These are phyloP conservation scores for Penicillium ucsense DNA, from an alignment of 495 filamentous ascomycete species.

Conservation along the genomic window DNA sequence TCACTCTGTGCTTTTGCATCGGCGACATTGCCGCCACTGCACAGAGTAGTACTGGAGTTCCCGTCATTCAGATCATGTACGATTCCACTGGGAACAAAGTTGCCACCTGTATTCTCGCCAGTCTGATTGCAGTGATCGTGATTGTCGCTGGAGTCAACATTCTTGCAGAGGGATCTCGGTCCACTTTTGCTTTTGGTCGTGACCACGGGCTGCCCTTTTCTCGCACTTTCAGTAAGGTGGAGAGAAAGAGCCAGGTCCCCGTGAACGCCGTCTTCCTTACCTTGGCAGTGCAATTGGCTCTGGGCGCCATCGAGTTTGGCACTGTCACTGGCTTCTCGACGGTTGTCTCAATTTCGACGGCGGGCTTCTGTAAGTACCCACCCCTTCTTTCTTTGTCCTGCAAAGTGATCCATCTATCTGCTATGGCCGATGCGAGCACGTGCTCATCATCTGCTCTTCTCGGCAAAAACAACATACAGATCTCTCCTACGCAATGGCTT, in stretches of 20 bases:
- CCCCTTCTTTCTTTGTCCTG: no score
- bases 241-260: slow-evolving; percentile 30
- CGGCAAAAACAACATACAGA: slow-evolving; percentile 23
- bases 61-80: slow-evolving; percentile 41
- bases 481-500: slow-evolving; percentile 48
- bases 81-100: slow-evolving; percentile 33
- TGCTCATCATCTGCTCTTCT: no score
- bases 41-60: slow-evolving; percentile 33
- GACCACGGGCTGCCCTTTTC: slow-evolving; percentile 42
- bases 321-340: slow-evolving; percentile 49
- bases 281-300: slow-evolving; percentile 40
- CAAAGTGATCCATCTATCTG: no score
- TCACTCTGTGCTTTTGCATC: slow-evolving; percentile 42
- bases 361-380: slow-evolving; percentile 43
- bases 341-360: slow-evolving; percentile 45
- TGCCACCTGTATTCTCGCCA: slow-evolving; percentile 31
- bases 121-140: slow-evolving; percentile 32
- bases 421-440: no score
- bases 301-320: slow-evolving; percentile 49
- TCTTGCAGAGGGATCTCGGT: slow-evolving; percentile 35
- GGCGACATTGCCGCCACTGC: slow-evolving; percentile 33
- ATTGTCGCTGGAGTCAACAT: slow-evolving; percentile 33
- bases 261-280: slow-evolving; percentile 42
- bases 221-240: slow-evolving; percentile 30
- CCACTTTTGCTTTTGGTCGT: slow-evolving; percentile 38